Evolutionary conservation across 768 basidiomycete genomes (phyloP), one percentile per base, ranked within the genome.

Genomic region (Hortiboletus campestris): DNA sequence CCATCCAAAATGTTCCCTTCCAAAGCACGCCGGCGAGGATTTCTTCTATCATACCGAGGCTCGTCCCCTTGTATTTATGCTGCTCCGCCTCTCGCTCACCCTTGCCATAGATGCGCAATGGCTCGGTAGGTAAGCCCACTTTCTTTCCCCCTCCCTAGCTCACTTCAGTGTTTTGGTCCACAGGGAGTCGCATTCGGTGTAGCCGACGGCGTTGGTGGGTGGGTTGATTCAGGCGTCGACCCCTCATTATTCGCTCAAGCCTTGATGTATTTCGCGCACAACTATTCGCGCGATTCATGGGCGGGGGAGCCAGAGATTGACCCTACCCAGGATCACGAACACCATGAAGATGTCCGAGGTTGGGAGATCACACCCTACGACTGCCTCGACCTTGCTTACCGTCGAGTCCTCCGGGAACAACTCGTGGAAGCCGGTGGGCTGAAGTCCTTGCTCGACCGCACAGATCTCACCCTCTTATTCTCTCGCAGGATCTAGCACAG

Each of bases 151-250:
- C 55, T 62, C 55, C 64, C 60, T 41, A 55, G 65, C 60, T 61
- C 59, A 55, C 59, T 72, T 47, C 70, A 66, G 41, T 60, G 19
- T 43, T 29, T 35, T 20, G 16, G 22, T 44, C 0, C 22, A n/a
- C 31, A 91, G 89, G 89, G 89, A 22, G 68, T 91, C 29, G 82
- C 88, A 2, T 78, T 97, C 50, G 93, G 91, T 36, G 83, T 97
- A 6, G 91, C 94, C 38, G 94, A 98, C 63, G 94, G 94, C 19
- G 94, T 97, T 5, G 94, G 94, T 2, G 94, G 94, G 19, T 98
- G 95, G 95, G 80, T 83, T 46, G 83, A 86, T 36, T 81, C 83
- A 28, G 89, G 91, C 16, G 82, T 91, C 49, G 93, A 97, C 72
- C 92, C 92, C 1, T 86, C 92, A 0, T 75, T 95, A 43, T 98